phyloP scores from a whole-genome alignment of 345 rosid genomes.

The Boechera divaricarpa region DNA sequence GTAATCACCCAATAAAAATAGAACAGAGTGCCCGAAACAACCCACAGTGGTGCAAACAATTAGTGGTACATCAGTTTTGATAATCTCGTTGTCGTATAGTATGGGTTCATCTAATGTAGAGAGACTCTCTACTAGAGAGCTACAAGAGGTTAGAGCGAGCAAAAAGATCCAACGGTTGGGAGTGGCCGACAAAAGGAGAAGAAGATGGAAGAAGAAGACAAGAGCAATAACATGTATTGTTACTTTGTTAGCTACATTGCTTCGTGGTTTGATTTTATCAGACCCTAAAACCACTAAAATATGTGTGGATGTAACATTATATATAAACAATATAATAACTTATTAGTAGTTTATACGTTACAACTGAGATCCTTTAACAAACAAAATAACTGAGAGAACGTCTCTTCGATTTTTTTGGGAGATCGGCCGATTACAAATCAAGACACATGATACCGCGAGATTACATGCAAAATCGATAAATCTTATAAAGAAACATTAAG shows the following conservation, averaged over 20 bases:
- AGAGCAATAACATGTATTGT: slow-evolving; percentile 38
- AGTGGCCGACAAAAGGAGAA: slow-evolving; percentile 38
- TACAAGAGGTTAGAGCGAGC: neutral
- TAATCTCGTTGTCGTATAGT: neutral
- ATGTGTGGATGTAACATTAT: slow-evolving; percentile 6
- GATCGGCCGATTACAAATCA: neutral
- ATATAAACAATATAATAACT: slow-evolving; percentile 1
- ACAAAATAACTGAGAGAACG: slow-evolving; percentile 2
- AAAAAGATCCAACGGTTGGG: slow-evolving; percentile 29
- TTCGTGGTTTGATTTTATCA: slow-evolving; percentile 33
- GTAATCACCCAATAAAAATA: neutral
- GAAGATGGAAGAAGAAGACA: slow-evolving; percentile 39
- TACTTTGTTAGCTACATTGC: slow-evolving; percentile 36
- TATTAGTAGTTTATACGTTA: slow-evolving; percentile 18
- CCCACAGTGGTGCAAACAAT: neutral
- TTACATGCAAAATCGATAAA: neutral
- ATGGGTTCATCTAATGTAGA: slow-evolving; percentile 8
- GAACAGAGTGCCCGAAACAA: neutral
- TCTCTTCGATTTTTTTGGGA: neutral
- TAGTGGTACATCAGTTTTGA: neutral
- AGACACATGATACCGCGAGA: neutral
- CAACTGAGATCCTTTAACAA: slow-evolving; percentile 9
- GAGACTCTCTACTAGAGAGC: too few relatives aligned
- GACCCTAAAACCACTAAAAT: slow-evolving; percentile 13
- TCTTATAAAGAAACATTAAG: neutral